Base-by-base conservation (phyloP, 805 yeast species). In the Zygosaccharomyces bailii region DNA sequence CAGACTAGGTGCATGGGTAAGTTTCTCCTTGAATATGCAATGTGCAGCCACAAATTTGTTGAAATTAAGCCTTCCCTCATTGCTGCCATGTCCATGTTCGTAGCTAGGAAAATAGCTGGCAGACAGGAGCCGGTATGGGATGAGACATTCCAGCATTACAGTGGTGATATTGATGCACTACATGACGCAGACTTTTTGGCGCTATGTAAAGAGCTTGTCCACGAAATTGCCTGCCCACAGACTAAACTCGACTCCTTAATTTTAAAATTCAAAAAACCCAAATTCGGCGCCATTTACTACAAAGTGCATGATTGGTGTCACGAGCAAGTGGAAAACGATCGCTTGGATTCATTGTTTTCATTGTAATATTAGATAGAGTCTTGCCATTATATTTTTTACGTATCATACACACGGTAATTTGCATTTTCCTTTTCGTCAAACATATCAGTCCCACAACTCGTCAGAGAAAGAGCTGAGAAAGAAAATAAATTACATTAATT, bases 71-170 rank as follows among this genome's bases (percentile, higher is more conserved):
- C 96, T 6, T 84, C 95, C 13, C 70, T 81, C 48, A 75, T 89
- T 50, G 79, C 95, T n/a, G 95, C 96, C 2, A 82, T 89, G 46
- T 84, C 96, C 20, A 86, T 88, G 95, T 85, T 77, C 64, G 73
- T 87, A 40, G 80, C 96, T 5, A 75, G 96, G 56, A 74, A 75
- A 54, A 83, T 88, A 14, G 40, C 45, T 4, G 33, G 34, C 25
- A 20, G 18, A 14, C 42, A 46, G 16, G 30, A 38, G 66, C 54
- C 54, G 42, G 48, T 49, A 18, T 61, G 67, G 67, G 45, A 55
- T 41, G 49, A 51, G 21, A 55, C 56, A 2, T 48, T 56, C 6
- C 43, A 44, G 34, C 59, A 55, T 34, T 56, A 56, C 36, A 60
- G 65, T 43, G 63, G 65, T 34, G 59, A 54, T 10, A 47, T 59